These are phyloP conservation scores for Alternaria atra DNA, from an alignment of 2,329 filamentous ascomycete genomes.

Conservation along the genomic window DNA sequence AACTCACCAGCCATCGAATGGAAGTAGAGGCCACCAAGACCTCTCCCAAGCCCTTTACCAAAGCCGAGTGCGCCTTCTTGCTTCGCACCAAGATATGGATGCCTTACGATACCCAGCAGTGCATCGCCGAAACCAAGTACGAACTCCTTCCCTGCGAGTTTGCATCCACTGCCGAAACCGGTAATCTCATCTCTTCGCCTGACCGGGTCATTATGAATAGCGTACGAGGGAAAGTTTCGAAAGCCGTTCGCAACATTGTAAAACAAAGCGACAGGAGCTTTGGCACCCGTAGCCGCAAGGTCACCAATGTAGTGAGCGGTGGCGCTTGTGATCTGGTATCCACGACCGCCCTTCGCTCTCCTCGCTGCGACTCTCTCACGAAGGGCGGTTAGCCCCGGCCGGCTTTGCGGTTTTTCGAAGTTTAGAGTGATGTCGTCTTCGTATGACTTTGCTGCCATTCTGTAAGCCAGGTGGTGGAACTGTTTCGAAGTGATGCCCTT, in stretches of 20 bases:
- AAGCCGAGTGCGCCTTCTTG: conserved; percentile 70
- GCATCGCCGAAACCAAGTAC: conserved; percentile 79
- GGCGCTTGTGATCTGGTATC: conserved; percentile 25
- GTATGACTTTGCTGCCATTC: conserved; percentile 28
- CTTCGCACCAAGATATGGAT: conserved; percentile 73
- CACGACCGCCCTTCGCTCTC: conserved; percentile 20
- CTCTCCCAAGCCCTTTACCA: conserved; percentile 44
- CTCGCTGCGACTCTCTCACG: conserved; percentile 10
- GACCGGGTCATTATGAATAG: conserved; percentile 22
- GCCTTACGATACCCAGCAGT: conserved; percentile 76
- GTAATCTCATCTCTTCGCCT: conserved; percentile 55
- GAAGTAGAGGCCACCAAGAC: conserved; percentile 7
- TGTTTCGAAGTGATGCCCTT: conserved; percentile 6
- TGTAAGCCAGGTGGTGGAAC: conserved; percentile 21
- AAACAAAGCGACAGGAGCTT: conserved; percentile 31
- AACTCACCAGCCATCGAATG: conserved; percentile 7
- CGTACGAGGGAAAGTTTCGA: conserved; percentile 28
- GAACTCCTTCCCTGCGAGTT: conserved; percentile 75
- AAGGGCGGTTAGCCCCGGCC: conserved; percentile 5
- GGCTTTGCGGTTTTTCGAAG: conserved; percentile 1
- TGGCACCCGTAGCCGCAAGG: conserved; percentile 13
- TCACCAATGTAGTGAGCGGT: conserved; percentile 24
- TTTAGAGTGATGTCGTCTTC: conserved; percentile 18
- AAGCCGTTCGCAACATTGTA: conserved; percentile 34
- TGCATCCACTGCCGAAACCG: conserved; percentile 74